Evolutionary conservation across 768 basidiomycete species (phyloP).

Genomic region (Lyophyllum shimeji): DNA sequence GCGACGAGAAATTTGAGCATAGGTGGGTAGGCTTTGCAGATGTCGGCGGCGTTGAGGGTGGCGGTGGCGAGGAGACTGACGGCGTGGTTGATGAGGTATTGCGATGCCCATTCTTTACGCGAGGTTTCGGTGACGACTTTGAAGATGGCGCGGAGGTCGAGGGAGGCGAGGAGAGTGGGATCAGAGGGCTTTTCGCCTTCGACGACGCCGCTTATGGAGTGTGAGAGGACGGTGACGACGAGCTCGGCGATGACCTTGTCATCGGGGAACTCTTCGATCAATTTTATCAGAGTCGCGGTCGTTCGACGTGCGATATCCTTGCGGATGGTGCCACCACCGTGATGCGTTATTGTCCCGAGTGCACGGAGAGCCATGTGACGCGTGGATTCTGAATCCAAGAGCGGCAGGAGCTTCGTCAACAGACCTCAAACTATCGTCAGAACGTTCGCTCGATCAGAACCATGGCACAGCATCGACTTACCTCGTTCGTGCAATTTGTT

Average conservation of each 20-base stretch:
- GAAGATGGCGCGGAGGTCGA: slow-evolving; percentile 46
- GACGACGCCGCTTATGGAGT: slow-evolving; percentile 46
- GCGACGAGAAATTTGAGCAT: slow-evolving; percentile 54
- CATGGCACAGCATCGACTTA: slow-evolving; percentile 17
- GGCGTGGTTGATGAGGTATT: slow-evolving; percentile 51
- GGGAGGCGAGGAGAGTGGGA: slow-evolving; percentile 33
- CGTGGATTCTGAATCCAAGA: slow-evolving; percentile 46
- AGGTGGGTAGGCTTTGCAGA: slow-evolving; percentile 42
- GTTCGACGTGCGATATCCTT: slow-evolving; percentile 50
- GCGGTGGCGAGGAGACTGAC: slow-evolving; percentile 43
- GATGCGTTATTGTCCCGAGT: slow-evolving; percentile 59
- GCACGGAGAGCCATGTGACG: slow-evolving; percentile 55
- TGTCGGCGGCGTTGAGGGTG: slow-evolving; percentile 42
- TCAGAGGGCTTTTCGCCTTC: slow-evolving; percentile 38
- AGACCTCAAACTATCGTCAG: slow-evolving; percentile 40
- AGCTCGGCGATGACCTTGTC: slow-evolving; percentile 52
- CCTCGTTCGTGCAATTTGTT: slow-evolving; percentile 61
- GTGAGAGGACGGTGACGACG: slow-evolving; percentile 49
- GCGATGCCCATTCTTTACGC: slow-evolving; percentile 40
- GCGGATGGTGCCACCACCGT: slow-evolving; percentile 52
- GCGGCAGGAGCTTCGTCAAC: slow-evolving; percentile 53
- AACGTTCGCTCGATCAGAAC: neutral
- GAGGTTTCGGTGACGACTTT: slow-evolving; percentile 41
- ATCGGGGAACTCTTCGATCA: slow-evolving; percentile 50
- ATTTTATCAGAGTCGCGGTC: slow-evolving; percentile 36